phyloP scores from a whole-genome alignment of 805 yeast species.

The Lipomyces sp. region DNA sequence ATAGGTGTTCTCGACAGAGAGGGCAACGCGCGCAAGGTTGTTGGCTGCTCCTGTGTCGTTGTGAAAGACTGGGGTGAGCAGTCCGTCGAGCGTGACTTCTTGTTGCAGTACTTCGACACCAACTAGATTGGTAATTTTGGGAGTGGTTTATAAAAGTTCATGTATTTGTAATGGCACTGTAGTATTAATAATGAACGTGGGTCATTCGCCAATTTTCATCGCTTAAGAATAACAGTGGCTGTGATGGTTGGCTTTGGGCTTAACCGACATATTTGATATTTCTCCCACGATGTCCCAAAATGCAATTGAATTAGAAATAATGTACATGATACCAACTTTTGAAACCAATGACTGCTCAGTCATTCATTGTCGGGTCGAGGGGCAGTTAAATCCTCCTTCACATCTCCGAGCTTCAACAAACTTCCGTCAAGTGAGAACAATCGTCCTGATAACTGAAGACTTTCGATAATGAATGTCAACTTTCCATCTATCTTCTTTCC shows the following conservation, averaged over 20 bases:
- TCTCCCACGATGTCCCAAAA: neutral
- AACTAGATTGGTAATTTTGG: constrained; percentile 23
- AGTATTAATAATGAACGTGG: neutral
- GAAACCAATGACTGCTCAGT: neutral
- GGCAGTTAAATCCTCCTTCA: constrained; percentile 76
- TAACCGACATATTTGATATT: neutral
- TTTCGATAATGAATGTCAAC: constrained; percentile 72
- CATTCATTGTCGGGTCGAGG: constrained; percentile 52
- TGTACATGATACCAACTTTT: neutral
- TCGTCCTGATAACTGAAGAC: constrained; percentile 70
- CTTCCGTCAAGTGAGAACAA: constrained; percentile 91
- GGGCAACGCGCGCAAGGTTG: constrained; percentile 99
- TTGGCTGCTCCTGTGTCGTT: constrained; percentile 99
- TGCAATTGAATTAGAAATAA: neutral
- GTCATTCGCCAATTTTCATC: neutral
- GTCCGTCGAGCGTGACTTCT: constrained; percentile 94
- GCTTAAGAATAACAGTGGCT: no score
- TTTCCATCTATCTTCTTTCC: constrained; percentile 83
- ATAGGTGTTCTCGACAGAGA: constrained; percentile 94
- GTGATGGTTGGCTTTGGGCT: no score
- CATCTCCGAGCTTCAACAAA: constrained; percentile 62
- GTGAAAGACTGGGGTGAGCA: constrained; percentile 99
- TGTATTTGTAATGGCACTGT: constrained; percentile 4
- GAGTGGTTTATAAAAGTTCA: neutral
- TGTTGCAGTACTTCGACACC: constrained; percentile 85